Base-by-base conservation (phyloP, 805 yeast species). In the Yamadazyma philogaea region DNA sequence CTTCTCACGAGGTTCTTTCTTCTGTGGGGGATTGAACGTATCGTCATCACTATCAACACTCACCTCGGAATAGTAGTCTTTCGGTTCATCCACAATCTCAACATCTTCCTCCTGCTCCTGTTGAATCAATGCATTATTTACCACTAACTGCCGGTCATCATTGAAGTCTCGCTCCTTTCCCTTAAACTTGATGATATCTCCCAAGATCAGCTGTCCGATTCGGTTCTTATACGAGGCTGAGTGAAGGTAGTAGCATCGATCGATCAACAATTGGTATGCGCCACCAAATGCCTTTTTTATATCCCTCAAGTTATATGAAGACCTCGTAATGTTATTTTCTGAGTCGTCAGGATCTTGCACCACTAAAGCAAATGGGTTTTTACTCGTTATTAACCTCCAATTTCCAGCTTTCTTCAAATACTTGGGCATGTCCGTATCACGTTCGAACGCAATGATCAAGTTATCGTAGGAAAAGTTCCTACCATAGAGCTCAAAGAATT, bases 401-500 rank as follows among this genome's bases (percentile, higher is more conserved):
- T 37, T 21, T 57, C 79, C 70, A n/a, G 66, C 57, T 56, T 88
- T 89, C 36, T 71, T 62, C 43, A 85, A 54, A 54, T 87, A 89
- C 44, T 81, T 79, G 14, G 78, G 74, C 37, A 53, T 60, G 21
- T 81, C 87, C 16, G 75, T 64, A 12, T 64, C 67, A 3, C 67
- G 66, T 47, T 75, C 71, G 34, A 84, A 79, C 7, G 84, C 79
- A 7, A 91, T 70, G 1, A 85, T 90, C 41, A 86, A 82, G 45
- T 75, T 70, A 55, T 87, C 93, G 59, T 87, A 89, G 20, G 90
- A 88, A 64, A 91, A 91, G 56, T 87, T 82, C 49, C 84, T 75
- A 7, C 99, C 99, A 56, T 89, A 91, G 6, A 89, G 71, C 61
- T 90, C 96, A 59, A 93, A 90, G 54, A 93, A 90, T 59, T 93